A percentile compares a stretch with the other conserved stretches of the same genome.
Evolutionary conservation across 2,329 filamentous ascomycete species (phyloP).

Genomic region (Paracoccidioides lutzii): DNA sequence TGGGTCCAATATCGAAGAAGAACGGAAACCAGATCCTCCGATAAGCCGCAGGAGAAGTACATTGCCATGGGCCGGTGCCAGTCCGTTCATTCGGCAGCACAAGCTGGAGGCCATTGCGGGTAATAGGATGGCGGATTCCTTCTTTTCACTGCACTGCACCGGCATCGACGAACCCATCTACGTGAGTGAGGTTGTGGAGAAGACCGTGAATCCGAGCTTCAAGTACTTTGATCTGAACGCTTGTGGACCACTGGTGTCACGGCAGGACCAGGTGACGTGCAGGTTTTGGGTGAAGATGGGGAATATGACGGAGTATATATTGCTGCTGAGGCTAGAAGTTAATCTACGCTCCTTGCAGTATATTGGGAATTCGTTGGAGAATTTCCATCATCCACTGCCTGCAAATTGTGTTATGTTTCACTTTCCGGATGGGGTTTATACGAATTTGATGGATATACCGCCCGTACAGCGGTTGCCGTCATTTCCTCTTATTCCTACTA

Average conservation of each 20-base stretch:
- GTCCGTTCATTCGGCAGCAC: conserved; percentile 52
- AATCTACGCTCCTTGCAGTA: conserved; percentile 64
- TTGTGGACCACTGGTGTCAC: conserved; percentile 50
- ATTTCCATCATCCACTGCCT: conserved; percentile 59
- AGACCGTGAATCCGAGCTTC: conserved; percentile 85
- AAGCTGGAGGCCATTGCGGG: conserved; percentile 62
- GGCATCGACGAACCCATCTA: conserved; percentile 64
- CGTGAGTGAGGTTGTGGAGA: conserved; percentile 67
- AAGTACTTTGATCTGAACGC: conserved; percentile 64
- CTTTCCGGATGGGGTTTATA: conserved; percentile 76
- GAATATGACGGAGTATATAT: conserved; percentile 42
- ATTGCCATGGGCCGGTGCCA: conserved; percentile 49
- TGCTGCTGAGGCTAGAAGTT: conserved; percentile 60
- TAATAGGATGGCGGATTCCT: conserved; percentile 66
- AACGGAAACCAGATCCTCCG: conserved; percentile 10
- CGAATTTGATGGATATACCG: conserved; percentile 55
- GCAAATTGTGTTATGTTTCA: conserved; percentile 76
- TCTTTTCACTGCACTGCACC: conserved; percentile 69
- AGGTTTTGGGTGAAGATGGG: conserved; percentile 59
- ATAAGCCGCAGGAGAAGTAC: conserved; percentile 43
- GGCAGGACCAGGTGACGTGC: conserved; percentile 52
- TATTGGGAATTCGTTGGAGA: conserved; percentile 53
- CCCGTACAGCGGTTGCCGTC: conserved; percentile 22
- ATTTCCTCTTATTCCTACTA: conserved; percentile 8
- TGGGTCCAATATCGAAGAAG: conserved; percentile 3